phyloP scores from a whole-genome alignment of 2,329 filamentous ascomycete species.

The Calonectria crousiana region DNA sequence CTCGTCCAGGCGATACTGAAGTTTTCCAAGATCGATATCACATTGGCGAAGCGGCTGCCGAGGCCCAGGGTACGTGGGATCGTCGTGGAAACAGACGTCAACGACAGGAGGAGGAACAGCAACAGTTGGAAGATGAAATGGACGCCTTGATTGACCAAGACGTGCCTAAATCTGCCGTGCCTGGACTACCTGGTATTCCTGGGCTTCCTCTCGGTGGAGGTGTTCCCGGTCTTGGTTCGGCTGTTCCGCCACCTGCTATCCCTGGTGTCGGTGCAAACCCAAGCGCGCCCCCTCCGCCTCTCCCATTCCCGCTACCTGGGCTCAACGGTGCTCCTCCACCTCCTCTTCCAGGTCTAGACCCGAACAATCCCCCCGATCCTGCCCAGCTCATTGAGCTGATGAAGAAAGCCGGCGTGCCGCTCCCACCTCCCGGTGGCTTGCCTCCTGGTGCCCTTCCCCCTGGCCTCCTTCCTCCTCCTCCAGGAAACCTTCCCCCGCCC shows the following conservation, averaged over 20 bases:
- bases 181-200: conserved; percentile 67
- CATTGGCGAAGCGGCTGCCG: conserved; percentile 92
- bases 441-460: conserved; percentile 59
- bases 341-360: conserved; percentile 68
- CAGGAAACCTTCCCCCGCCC: conserved; percentile 50
- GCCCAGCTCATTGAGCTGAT: conserved; percentile 73
- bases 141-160: conserved; percentile 93
- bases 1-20: conserved; percentile 87
- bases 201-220: conserved; percentile 64
- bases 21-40: conserved; percentile 93
- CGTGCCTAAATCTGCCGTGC: conserved; percentile 64
- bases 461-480: conserved; percentile 58
- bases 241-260: conserved; percentile 58
- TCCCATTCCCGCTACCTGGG: conserved; percentile 66
- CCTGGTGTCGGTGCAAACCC: conserved; percentile 62
- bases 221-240: conserved; percentile 58
- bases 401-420: conserved; percentile 72
- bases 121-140: conserved; percentile 92
- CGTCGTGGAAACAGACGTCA: conserved; percentile 82
- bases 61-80: conserved; percentile 95
- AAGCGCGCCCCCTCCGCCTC: conserved; percentile 59
- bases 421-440: conserved; percentile 64
- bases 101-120: conserved; percentile 91
- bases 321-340: conserved; percentile 61
- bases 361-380: conserved; percentile 70